A percentile compares a stretch with the other conserved stretches of the same genome.
phyloP scores from a whole-genome alignment of 108 stramenopile species.

The Seminavis robusta region DNA sequence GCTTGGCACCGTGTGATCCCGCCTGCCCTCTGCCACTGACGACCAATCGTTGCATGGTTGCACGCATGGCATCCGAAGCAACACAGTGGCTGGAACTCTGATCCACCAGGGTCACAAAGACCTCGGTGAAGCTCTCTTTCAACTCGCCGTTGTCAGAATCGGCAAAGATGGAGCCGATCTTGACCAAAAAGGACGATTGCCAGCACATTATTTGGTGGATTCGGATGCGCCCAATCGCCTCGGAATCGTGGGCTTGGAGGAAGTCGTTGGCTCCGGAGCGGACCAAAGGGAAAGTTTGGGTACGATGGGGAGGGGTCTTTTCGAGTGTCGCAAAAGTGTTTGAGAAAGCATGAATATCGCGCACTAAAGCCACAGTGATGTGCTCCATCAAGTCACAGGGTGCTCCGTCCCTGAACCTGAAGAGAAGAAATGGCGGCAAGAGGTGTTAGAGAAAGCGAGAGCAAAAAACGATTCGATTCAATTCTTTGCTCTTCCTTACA shows the following conservation, averaged over 20 bases:
- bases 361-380: conserved; percentile 54
- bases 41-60: conserved; percentile 63
- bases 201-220: conserved; percentile 72
- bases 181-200: conserved; percentile 56
- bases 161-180: conserved; percentile 54
- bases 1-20: conserved; percentile 58
- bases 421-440: no score
- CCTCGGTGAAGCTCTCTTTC: conserved; percentile 57
- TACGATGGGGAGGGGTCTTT: conserved; percentile 6
- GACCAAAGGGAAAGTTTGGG: conserved; percentile 34
- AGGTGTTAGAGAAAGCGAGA: no score
- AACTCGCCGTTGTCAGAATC: conserved; percentile 36
- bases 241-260: conserved; percentile 25
- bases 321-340: conserved; percentile 11
- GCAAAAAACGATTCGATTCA: no score
- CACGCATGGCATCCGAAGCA: conserved; percentile 65
- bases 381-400: conserved; percentile 64
- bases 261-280: conserved; percentile 23
- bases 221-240: conserved; percentile 39
- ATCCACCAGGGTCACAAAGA: conserved; percentile 67
- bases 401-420: conserved; percentile 71
- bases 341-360: conserved; percentile 56
- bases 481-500: no score
- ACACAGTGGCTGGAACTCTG: conserved; percentile 55
- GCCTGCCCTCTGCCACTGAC: conserved; percentile 71